These are phyloP conservation scores for Rhizopogon sp. DNA, from an alignment of 768 basidiomycete species.

Conservation along the genomic window DNA sequence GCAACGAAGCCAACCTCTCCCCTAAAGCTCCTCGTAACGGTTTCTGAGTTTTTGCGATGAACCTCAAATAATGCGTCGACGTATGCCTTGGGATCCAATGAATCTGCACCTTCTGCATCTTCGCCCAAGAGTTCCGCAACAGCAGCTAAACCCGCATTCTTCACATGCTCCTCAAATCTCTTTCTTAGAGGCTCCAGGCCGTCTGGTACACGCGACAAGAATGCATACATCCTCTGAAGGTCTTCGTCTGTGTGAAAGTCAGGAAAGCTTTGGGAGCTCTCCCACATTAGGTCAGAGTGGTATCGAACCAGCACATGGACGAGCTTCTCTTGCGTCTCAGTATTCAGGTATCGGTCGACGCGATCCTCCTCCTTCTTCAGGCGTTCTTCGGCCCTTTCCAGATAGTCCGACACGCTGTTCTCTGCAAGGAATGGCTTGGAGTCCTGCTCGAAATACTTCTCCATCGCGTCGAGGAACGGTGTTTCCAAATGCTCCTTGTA, in stretches of 20 bases:
- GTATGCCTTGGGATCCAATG: slow-evolving; percentile 87
- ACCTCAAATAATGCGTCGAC: slow-evolving; percentile 89
- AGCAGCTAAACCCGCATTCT: slow-evolving; percentile 77
- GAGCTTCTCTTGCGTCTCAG: slow-evolving; percentile 77
- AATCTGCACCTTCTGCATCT: slow-evolving; percentile 48
- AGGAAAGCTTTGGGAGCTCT: slow-evolving; percentile 83
- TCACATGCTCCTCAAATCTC: slow-evolving; percentile 94
- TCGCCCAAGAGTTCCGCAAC: slow-evolving; percentile 65
- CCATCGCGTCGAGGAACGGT: slow-evolving; percentile 85
- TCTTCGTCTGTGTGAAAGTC: slow-evolving; percentile 95
- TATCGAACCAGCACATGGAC: slow-evolving; percentile 84
- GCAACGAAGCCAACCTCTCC: slow-evolving; percentile 92
- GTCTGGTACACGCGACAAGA: slow-evolving; percentile 86
- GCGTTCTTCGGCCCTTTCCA: slow-evolving; percentile 91
- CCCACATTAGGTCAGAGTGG: slow-evolving; percentile 83
- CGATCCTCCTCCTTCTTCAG: slow-evolving; percentile 93
- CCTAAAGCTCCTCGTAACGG: slow-evolving; percentile 81
- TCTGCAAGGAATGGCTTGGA: slow-evolving; percentile 85
- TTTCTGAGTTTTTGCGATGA: slow-evolving; percentile 86
- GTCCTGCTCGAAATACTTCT: slow-evolving; percentile 88
- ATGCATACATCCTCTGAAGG: slow-evolving; percentile 88
- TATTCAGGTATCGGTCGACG: slow-evolving; percentile 90
- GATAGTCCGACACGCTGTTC: slow-evolving; percentile 88
- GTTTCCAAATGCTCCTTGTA: slow-evolving; percentile 89
- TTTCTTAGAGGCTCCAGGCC: slow-evolving; percentile 88